A percentile compares a stretch with the other conserved stretches of the same genome.
phyloP scores from a whole-genome alignment of 768 basidiomycete species.

The Naematelia aurantialba region DNA sequence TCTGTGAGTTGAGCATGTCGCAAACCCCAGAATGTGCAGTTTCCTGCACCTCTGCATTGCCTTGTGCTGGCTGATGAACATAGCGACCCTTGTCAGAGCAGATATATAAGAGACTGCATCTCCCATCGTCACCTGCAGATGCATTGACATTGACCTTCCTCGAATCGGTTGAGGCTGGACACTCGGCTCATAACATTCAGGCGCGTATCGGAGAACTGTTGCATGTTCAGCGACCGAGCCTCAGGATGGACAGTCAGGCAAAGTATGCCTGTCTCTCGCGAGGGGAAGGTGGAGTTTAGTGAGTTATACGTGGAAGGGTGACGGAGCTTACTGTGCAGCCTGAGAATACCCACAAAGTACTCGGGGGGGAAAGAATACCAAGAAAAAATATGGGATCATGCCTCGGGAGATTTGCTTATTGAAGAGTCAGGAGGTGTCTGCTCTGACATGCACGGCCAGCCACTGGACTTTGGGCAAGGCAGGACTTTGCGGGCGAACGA shows the following conservation, averaged over 20 bases:
- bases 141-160: constrained; percentile 62
- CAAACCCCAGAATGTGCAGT: too few relatives aligned
- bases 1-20: constrained; percentile 32
- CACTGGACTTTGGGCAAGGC: constrained; percentile 81
- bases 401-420: constrained; percentile 76
- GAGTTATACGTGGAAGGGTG: constrained; percentile 57
- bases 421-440: constrained; percentile 87
- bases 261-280: constrained; percentile 85
- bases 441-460: constrained; percentile 72
- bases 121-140: constrained; percentile 52
- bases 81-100: constrained; percentile 60
- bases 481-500: constrained; percentile 79
- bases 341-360: constrained; percentile 51
- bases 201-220: constrained; percentile 66
- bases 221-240: constrained; percentile 62
- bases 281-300: constrained; percentile 66
- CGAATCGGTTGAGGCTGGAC: constrained; percentile 87
- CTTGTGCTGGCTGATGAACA: neutral
- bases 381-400: constrained; percentile 99
- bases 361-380: constrained; percentile 61
- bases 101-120: constrained; percentile 57
- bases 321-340: constrained; percentile 53
- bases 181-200: constrained; percentile 84
- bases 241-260: constrained; percentile 92
- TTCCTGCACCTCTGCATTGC: too few relatives aligned